Base-by-base conservation (phyloP, 1,284 basidiomycete species). In the Heterobasidion irregulare region DNA sequence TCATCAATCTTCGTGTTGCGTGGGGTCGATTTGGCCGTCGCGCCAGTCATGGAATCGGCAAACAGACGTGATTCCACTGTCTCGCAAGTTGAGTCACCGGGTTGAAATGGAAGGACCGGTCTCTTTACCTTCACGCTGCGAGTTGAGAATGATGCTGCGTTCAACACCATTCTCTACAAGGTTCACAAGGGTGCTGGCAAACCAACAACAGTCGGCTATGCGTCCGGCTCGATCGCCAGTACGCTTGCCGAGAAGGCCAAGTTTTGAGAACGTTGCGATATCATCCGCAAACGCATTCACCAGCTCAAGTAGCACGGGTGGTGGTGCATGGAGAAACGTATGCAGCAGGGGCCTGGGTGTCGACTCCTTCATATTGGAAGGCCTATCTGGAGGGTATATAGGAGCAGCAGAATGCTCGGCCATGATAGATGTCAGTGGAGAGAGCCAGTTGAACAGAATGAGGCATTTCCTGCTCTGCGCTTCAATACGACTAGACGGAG, bases 171-270 rank as follows among this genome's bases (percentile, higher is more conserved):
- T 89, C 72, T 91, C 89, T 6, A 92, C 86, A 6, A 92, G 72
- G 49, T 84, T 82, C 9, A 88, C 86, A 16, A 92, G 71, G 0
- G 87, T 92, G 19, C 83, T 75, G 19, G 85, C 71, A 62, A 92
- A 77, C 89, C 89, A 92, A 65, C 89, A 89, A 85, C 86, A 90
- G 66, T 92, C 82, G 0, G 89, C 81, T 63, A 90, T 81, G 19
- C 80, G 77, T 35, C 74, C 87, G 4, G 87, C 89, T 43, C 82
- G 78, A 50, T 80, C 76, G 18, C 89, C 89, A 1, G 77, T 70
- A 53, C 72, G 75, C 60, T 79, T 78, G 2, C 84, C 79, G 8
- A 91, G 61, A 9, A 92, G 68, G 1, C 89, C 89, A 36, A 92
- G 69, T 56, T 73, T 74, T n/a, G 84, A 82, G 60, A 84, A 79